Evolutionary conservation across 495 filamentous ascomycete species (phyloP), one percentile per base, ranked within the genome.

Genomic region (Pyronema omphalodes): DNA sequence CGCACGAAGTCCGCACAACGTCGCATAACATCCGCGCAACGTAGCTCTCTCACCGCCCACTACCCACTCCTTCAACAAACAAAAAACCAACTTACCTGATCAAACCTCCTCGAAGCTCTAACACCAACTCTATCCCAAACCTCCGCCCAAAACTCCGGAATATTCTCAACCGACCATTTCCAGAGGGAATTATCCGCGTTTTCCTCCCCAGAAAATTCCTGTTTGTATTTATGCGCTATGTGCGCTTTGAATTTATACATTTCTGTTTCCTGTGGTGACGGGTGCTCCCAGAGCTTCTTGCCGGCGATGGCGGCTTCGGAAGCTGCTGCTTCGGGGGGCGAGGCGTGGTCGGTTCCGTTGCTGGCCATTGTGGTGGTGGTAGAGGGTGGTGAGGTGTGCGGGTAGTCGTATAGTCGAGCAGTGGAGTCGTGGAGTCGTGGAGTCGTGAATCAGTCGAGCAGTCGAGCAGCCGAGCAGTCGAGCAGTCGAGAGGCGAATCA

Each of bases 61-160:
- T n/a, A 45, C 43, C 7, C 17, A 54, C 36, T 36, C 41, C 7
- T 11, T 44, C 15, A 23, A 37, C 1, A 15, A 67, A 73, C 62
- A 63, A 86, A 19, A 47, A 9, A 3, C 6, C 17, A 11, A 29
- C 47, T 4, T 19, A 55, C 60, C 12, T 36, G 44, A 6, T 59
- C 39, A 19, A 40, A 58, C 37, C 19, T 9, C 23, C 68, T 67
- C n/a, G 83, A 82, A 12, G 83, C 76, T 52, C 72, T 77, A 58
- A 95, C 75, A 37, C 79, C 77, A 5, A 79, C 82, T 65, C 81
- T 91, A 43, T 82, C 69, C 87, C 87, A 95, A 7, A 88, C 75
- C 57, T 91, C 79, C 15, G 73, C 79, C 91, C 91, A 98, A 61
- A 94, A 91, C 6, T 74, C 66, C 9, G 77, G 73, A 18, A 85